Base-by-base conservation (phyloP, 306 rosid species). In the Astragalus glycyphyllos region DNA sequence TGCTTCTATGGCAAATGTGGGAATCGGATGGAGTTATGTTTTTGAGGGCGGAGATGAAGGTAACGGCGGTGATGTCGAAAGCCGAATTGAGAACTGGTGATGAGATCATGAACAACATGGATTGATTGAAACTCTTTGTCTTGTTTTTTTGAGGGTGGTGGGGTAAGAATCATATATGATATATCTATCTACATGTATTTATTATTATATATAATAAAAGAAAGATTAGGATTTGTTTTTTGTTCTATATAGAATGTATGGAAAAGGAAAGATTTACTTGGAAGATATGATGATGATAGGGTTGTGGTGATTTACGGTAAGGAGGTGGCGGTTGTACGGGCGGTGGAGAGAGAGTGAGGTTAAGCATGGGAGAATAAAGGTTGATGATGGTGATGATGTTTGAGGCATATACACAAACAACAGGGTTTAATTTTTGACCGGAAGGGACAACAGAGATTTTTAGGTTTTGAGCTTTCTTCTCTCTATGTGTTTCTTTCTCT, bases 41-140 rank as follows among this genome's bases (percentile, higher is more conserved):
- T n/a, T n/a, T 81, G 2, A 88, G 74, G 6, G 76, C 45, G 5
- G 81, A 68, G 56, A 90, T 68, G 68, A 86, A 77, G 12, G 63
- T 38, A 4, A 88, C 11, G 72, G 86, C 85, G 69, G 82, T 34
- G 10, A 87, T 62, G 72, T 92, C 90, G 41, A 88, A 79, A 29
- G 65, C 31, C 45, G 88, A 81, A 58, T 82, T 81, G 0, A 85
- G 74, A 23, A 82, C 2, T 66, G 86, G 58, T n/a, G 58, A 26
- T 9, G 78, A n/a, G 51, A 65, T 79, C 77, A 75, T 65, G 84
- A 82, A 76, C 73, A 79, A 62, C 97, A 89, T 89, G 65, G 89
- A 80, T 73, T 48, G 11, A 7, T 59, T 29, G 26, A 26, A 26
- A 26, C 11, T n/a, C n/a, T 60, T 11, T 3, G 0, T 16, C 4